These are phyloP conservation scores for Neopestalotiopsis clavispora DNA, from an alignment of 2,329 filamentous ascomycete genomes.

Conservation along the genomic window DNA sequence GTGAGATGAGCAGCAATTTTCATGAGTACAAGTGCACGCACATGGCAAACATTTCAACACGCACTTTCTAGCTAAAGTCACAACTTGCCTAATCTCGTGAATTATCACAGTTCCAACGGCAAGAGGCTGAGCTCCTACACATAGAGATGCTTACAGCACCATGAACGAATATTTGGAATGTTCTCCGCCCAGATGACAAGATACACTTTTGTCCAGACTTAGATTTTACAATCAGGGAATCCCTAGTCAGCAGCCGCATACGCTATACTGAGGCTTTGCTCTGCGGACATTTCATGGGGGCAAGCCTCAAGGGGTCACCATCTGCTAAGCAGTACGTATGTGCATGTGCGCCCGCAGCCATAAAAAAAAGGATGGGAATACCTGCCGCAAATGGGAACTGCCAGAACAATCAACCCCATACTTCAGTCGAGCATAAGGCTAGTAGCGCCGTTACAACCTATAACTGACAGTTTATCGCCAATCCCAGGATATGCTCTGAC, in stretches of 20 bases:
- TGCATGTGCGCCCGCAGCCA: neutral
- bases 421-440: slow-evolving; percentile 15
- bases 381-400: slow-evolving; percentile 6
- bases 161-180: neutral
- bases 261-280: neutral
- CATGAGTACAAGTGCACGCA: neutral
- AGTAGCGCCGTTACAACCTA: slow-evolving; percentile 8
- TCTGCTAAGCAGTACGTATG: neutral
- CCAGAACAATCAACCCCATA: neutral
- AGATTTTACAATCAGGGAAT: neutral
- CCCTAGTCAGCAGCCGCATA: neutral
- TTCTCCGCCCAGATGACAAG: neutral
- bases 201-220: neutral
- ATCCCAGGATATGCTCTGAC: neutral
- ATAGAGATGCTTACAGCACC: neutral
- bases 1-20: neutral
- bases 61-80: neutral
- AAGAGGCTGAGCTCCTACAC: too few species aligned
- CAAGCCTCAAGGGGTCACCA: neutral
- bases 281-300: neutral
- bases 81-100: too few species aligned
- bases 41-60: neutral
- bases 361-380: neutral
- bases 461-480: neutral
- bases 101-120: too few species aligned